These are phyloP conservation scores for Erythrophleum fordii DNA, from an alignment of 306 rosid genomes.

Conservation along the genomic window DNA sequence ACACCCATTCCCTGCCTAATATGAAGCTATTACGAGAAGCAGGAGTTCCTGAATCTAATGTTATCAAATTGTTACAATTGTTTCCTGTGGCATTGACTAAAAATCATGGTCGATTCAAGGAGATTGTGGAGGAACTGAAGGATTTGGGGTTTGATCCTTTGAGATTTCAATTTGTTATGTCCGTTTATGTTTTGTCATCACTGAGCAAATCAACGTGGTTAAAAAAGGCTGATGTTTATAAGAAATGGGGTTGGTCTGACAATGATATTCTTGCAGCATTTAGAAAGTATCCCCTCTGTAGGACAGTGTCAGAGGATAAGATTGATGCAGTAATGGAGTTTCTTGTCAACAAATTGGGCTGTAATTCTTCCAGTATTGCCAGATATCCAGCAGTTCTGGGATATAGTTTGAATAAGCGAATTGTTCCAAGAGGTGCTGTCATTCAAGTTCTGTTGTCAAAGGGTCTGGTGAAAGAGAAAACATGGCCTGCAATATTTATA, in stretches of 20 bases:
- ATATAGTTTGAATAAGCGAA: conserved; percentile 36
- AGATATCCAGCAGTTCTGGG: neutral
- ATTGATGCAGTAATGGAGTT: conserved; percentile 39
- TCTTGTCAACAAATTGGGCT: conserved; percentile 40
- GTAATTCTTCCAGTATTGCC: conserved; percentile 8
- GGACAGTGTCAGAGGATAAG: conserved; percentile 33
- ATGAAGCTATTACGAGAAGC: neutral
- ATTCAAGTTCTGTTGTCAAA: conserved; percentile 30
- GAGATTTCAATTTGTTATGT: conserved; percentile 12
- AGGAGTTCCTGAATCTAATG: conserved; percentile 26
- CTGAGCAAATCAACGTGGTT: conserved; percentile 38
- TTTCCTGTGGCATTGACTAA: conserved; percentile 22
- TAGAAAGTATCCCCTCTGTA: conserved; percentile 28
- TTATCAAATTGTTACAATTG: conserved; percentile 10
- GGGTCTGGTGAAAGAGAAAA: conserved; percentile 7
- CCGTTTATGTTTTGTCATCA: neutral
- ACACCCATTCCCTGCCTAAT: neutral
- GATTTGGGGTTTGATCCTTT: conserved; percentile 39
- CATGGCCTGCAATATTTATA: neutral
- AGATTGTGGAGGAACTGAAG: conserved; percentile 27
- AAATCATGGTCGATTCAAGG: neutral
- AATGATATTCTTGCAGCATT: conserved; percentile 32
- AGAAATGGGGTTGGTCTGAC: conserved; percentile 45
- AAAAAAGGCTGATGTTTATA: conserved; percentile 35
- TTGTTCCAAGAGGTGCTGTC: conserved; percentile 46